These are phyloP conservation scores for Lophiostoma macrostomum DNA, from an alignment of 495 filamentous ascomycete genomes.

Conservation along the genomic window DNA sequence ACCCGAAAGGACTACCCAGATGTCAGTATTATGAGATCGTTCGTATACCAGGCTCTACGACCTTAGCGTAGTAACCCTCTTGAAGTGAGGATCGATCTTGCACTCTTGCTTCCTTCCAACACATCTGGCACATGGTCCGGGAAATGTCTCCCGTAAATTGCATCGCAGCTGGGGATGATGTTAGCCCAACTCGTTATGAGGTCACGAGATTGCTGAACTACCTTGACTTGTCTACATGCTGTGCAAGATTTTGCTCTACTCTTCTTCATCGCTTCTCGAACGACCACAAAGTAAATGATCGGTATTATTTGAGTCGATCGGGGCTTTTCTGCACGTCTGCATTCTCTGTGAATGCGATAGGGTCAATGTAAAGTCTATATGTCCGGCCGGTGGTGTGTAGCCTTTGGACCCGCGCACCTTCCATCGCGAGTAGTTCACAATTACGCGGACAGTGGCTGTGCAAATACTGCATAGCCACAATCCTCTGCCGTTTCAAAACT, in stretches of 20 bases:
- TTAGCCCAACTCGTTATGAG: background rate
- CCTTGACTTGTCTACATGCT: slow-evolving; percentile 10
- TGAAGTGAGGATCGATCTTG: slow-evolving; percentile 20
- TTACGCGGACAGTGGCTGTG: too few species aligned
- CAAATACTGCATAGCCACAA: too few species aligned
- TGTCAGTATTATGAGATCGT: background rate
- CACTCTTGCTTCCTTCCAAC: slow-evolving; percentile 6
- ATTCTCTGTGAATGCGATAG: too few species aligned
- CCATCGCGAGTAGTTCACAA: too few species aligned
- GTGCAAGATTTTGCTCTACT: slow-evolving; percentile 15
- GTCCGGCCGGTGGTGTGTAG: too few species aligned
- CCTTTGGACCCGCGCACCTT: too few species aligned
- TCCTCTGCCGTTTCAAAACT: too few species aligned
- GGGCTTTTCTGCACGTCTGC: too few species aligned
- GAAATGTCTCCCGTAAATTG: slow-evolving; percentile 15
- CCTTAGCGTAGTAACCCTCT: slow-evolving; percentile 16
- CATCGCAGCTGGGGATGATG: slow-evolving; percentile 11
- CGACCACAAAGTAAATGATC: too few species aligned
- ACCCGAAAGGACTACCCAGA: slow-evolving; percentile 8
- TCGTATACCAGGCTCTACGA: background rate
- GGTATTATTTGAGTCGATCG: too few species aligned
- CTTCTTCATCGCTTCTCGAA: too few species aligned
- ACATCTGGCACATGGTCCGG: slow-evolving; percentile 13
- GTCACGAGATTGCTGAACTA: background rate
- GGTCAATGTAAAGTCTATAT: too few species aligned